phyloP scores from a whole-genome alignment of 371 early-diverging fungal species.

The Mucor plumbeus region DNA sequence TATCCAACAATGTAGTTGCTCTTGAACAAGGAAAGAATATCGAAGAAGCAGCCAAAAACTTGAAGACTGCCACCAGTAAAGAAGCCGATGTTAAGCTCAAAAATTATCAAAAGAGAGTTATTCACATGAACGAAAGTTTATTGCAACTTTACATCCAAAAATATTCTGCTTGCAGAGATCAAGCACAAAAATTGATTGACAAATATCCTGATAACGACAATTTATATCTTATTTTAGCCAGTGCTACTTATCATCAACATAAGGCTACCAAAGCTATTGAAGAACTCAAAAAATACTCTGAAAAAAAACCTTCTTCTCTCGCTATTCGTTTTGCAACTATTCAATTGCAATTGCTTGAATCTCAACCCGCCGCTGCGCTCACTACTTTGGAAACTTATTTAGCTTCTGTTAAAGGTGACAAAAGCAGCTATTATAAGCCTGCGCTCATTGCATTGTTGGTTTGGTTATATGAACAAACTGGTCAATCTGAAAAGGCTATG shows the following conservation, averaged over 20 bases:
- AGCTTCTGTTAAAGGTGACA: slow-evolving; percentile 29
- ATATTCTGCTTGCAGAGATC: slow-evolving; percentile 63
- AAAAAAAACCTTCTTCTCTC: slow-evolving; percentile 54
- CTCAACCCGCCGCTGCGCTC: slow-evolving; percentile 59
- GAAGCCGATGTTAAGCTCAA: slow-evolving; percentile 67
- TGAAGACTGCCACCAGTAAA: slow-evolving; percentile 60
- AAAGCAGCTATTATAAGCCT: slow-evolving; percentile 52
- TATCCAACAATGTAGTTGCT: slow-evolving; percentile 72
- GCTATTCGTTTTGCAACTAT: slow-evolving; percentile 69
- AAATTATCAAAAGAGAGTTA: slow-evolving; percentile 64
- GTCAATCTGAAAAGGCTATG: slow-evolving; percentile 64
- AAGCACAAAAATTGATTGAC: slow-evolving; percentile 56
- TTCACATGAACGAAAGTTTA: slow-evolving; percentile 73
- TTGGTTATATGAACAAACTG: slow-evolving; percentile 74
- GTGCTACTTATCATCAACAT: slow-evolving; percentile 56
- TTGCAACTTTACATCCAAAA: slow-evolving; percentile 51
- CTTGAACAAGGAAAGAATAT: slow-evolving; percentile 61
- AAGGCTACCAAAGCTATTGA: slow-evolving; percentile 63
- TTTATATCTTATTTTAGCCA: slow-evolving; percentile 65
- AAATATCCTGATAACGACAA: slow-evolving; percentile 68
- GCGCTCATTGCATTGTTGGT: slow-evolving; percentile 72
- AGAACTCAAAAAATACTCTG: slow-evolving; percentile 58
- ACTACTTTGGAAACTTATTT: slow-evolving; percentile 56
- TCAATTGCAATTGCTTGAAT: slow-evolving; percentile 64
- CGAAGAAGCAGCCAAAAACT: slow-evolving; percentile 64